Percentiles rank a stretch among this genome's conserved stretches.
Evolutionary conservation across 768 basidiomycete species (phyloP).

Genomic region (Calocybe gangraenosa): DNA sequence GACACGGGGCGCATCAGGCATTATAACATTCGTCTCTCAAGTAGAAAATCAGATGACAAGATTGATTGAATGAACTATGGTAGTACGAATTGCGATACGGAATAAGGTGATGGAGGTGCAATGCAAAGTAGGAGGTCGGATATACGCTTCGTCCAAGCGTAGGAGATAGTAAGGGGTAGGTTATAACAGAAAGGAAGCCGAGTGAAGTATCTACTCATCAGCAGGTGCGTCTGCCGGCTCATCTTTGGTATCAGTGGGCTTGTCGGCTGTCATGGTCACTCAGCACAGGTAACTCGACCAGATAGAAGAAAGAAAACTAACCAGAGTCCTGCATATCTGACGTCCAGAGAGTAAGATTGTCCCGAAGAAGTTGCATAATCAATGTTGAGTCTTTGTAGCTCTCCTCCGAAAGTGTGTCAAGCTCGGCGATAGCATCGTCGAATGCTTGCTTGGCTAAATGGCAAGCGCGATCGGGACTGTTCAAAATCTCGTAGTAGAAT

Average conservation of each 20-base stretch:
- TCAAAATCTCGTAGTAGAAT: constrained; percentile 99
- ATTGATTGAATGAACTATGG: constrained; percentile 14
- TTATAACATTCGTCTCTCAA: no score
- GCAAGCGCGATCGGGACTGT: constrained; percentile 97
- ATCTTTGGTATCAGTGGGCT: constrained; percentile 67
- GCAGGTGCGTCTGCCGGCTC: constrained; percentile 57
- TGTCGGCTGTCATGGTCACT: constrained; percentile 45
- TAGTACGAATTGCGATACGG: constrained; percentile 17
- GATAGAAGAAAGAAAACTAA: constrained; percentile 29
- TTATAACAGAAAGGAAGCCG: constrained; percentile 19
- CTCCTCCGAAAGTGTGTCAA: constrained; percentile 98
- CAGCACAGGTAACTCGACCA: constrained; percentile 1
- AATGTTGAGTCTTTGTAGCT: constrained; percentile 99
- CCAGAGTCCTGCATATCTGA: constrained; percentile 95
- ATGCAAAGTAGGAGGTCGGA: constrained; percentile 16
- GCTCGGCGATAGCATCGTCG: constrained; percentile 98
- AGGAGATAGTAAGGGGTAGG: not conserved
- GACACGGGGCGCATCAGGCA: no score
- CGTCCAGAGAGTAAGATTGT: constrained; percentile 98
- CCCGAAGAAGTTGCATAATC: constrained; percentile 94
- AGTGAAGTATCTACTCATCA: constrained; percentile 51
- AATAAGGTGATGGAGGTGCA: constrained; percentile 13
- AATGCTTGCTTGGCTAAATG: constrained; percentile 99
- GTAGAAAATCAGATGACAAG: not conserved
- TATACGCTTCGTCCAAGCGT: constrained; percentile 14